phyloP scores from a whole-genome alignment of 768 basidiomycete genomes.

The Mycena metata region DNA sequence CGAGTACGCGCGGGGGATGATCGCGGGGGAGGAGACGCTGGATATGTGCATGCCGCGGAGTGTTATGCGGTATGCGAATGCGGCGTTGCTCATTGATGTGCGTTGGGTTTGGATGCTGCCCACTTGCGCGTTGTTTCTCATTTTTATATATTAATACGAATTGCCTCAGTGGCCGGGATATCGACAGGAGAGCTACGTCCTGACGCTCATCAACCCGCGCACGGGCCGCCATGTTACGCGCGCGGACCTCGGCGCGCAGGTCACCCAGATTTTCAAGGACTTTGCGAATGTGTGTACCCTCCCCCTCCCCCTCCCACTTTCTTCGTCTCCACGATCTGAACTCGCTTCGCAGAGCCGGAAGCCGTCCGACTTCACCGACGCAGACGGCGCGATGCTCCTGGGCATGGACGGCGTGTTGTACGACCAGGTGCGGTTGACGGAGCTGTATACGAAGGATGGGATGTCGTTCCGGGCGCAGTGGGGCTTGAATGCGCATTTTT shows the following conservation, averaged over 20 bases:
- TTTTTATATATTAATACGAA: too few relatives aligned
- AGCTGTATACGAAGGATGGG: conserved; percentile 35
- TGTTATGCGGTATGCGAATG: conserved; percentile 7
- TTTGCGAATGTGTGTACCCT: conserved; percentile 21
- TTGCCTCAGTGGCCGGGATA: conserved; percentile 41
- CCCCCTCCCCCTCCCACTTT: too few relatives aligned
- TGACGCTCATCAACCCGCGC: conserved; percentile 27
- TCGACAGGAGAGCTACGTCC: conserved; percentile 19
- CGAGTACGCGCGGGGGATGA: conserved; percentile 26
- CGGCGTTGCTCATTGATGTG: conserved; percentile 19
- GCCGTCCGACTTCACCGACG: conserved; percentile 4
- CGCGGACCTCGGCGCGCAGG: conserved; percentile 30
- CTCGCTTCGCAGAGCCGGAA: conserved; percentile 7
- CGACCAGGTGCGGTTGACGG: conserved; percentile 33
- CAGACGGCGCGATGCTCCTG: conserved; percentile 4
- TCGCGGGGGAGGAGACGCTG: background rate
- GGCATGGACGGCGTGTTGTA: conserved; percentile 29
- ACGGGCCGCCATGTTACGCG: conserved; percentile 29
- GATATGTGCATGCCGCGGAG: conserved; percentile 16
- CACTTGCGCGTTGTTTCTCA: background rate
- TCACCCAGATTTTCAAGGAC: conserved; percentile 31
- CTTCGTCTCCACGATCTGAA: background rate
- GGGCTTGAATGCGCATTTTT: conserved; percentile 27
- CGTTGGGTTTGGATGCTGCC: background rate
- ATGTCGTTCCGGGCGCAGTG: conserved; percentile 26